Base-by-base conservation (phyloP, 2,329 filamentous ascomycete species). In the Colletotrichum lentis region DNA sequence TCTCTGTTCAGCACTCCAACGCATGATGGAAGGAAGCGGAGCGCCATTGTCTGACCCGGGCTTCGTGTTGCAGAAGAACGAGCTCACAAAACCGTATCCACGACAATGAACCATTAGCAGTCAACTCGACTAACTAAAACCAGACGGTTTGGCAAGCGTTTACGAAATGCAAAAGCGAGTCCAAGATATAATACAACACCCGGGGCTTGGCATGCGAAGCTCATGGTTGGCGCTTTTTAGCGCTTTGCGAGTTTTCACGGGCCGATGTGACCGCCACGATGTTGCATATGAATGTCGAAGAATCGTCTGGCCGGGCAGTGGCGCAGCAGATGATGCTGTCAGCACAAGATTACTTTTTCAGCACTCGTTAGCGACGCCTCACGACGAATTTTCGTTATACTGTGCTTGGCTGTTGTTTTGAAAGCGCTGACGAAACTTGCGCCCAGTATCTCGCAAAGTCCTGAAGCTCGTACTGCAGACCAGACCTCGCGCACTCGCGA, bases 161-260 rank as follows among this genome's bases (percentile, higher is more conserved):
- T n/a, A 16, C 16, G n/a, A 39, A 49, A 11, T 24, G 31, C 43
- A 37, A 43, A 39, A 20, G 12, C 18, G 52, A 53, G 37, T 12
- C 50, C n/a, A 22, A 60, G n/a, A 31, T 7, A 12, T 5, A 5
- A 37, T 7, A 61, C 22, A 47, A 27, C n/a, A 8, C 11, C 7
- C 5, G n/a, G 20, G 37, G 2, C 37, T 24, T 49, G 46, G 31
- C 22, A 22, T 22, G 18, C n/a, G 35, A 46, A 27, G 43, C 27
- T 65, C 64, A 55, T 68, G 55, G 61, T 65, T 27, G 65, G 55
- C 44, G 65, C 20, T 24, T 41, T 56, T 56, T 44, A 43, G 44
- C 62, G 22, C 24, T 43, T 65, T n/a, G 64, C 37, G 62, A 65
- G 27, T 18, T 37, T 24, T 22, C 14, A 43, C 54, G 20, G 44